Evolutionary conservation across 202 grass and related monocot genomes (phyloP), one percentile per base, ranked within the genome.

Genomic region (Zizania palustris): DNA sequence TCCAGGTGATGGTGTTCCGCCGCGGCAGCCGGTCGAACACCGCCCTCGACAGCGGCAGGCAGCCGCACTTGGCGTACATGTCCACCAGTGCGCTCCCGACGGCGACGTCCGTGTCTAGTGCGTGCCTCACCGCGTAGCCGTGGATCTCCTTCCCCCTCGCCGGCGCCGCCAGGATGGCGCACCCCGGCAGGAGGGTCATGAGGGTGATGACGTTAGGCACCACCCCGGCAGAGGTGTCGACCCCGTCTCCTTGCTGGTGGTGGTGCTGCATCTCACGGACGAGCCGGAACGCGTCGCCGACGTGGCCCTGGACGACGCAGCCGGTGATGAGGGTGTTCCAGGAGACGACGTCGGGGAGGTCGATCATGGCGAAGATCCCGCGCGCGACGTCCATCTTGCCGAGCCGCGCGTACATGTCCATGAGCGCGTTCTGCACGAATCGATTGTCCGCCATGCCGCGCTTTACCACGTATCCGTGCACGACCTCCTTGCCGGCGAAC

Each of bases 381-480:
- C 77, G 83, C 21, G 91, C 90, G 62, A 79, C 69, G 41, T 87
- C 86, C 79, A 88, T 92, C 38, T 86, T 84, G 33, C 91, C 94
- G 10, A 97, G 79, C 28, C 95, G 90, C 10, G 88, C 88, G 79
- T 97, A 97, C 91, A 94, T 83, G 84, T 94, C 95, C 95, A 97
- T 93, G 50, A 94, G 89, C 34, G 95, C 95, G 80, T 97, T 97
- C 82, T 94, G 95, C 68, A 97, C 91, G 77, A 97, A 97, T 74
- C 82, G 90, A 75, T 97, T 86, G 9, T 60, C 63, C 20, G 78
- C 83, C 89, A 97, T 97, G 16, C 71, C 86, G 22, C 89, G 86
- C 87, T 94, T 92, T 44, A 97, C 11, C 7, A 90, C 95, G 71
- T 97, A 97, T 4, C 95, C 91, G 67, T 97, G 95, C 72, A 97